Evolutionary conservation across 2,329 filamentous ascomycete species (phyloP), one percentile per base, ranked within the genome.

Genomic region (Microdochium paspali): DNA sequence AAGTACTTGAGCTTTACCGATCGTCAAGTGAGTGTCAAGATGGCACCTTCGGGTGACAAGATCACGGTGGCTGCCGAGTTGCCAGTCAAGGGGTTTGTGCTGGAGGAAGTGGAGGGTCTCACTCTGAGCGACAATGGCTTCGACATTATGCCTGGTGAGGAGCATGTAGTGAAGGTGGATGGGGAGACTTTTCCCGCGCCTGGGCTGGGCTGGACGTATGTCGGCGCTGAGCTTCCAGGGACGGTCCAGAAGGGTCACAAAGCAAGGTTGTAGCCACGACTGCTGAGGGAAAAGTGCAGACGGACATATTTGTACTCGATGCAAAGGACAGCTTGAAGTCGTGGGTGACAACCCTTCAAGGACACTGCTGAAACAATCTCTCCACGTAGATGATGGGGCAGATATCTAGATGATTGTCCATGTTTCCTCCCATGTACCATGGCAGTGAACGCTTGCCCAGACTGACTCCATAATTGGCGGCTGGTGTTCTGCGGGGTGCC

Each of bases 11-110:
- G 74, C 51, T 64, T 82, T 39, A 59, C 66, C 12, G 61, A 70
- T 32, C 68, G 73, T 15, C 15, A 35, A 15, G 31, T 35, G 24
- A 57, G 62, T 1, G 58, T 79, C 10, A 55, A 55, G 10, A 54
- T 70, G 23, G 50, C 59, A 12, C 40, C 64, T 5, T 55, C 58
- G 3, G 47, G 48, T 1, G 50, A 54, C 7, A 49, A 51, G 28
- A 58, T 67, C 24, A 55, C 51, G 46, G 54, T 67, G 15, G 55
- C 65, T 57, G 55, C 68, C 28, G 47, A 68, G 32, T 64, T 69
- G 24, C 79, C 79, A 0, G 70, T 79, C 2, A 82, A 82, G 54
- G 76, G 77, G 0, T 68, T 82, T 20, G 73, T 75, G 1, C 64
- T 82, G 18, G 70, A 74, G 47, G 73, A 77, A 50, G 63, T 65